Base-by-base conservation (phyloP, 257 asterid species). In the Rubia yunnanensis region DNA sequence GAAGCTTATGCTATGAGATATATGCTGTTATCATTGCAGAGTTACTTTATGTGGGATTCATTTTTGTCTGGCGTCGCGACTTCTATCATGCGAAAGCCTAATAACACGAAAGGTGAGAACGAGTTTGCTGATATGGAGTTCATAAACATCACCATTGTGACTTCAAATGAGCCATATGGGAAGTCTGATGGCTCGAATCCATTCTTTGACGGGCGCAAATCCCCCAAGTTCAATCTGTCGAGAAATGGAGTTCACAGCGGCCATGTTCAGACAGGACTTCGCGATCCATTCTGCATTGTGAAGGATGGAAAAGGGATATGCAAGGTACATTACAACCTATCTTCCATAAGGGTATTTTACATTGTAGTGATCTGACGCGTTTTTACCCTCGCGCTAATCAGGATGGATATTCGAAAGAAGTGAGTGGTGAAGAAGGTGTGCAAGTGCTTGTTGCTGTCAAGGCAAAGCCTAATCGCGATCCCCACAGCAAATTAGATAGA, bases 31-130 rank as follows among this genome's bases (percentile, higher is more conserved):
- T 63, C 56, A 17, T 32, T 23, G 70, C 95, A 91, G 98, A 85
- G 88, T 77, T 88, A 80, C 76, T 91, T 80, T 64, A 86, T 88
- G 95, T 88, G 98, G 98, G 98, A 91, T 46, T 83, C 96, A 0
- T 83, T 91, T 64, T 55, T 81, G 54, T 70, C 92, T 1, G 94
- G 96, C 13, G 86, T 91, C 66, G 98, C 98, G 15, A 76, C 96
- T 74, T 91, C 98, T 20, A 86, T 82, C 10, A 86, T 91, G 95
- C 81, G 75, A 7, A 81, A 76, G 39, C 66, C 64, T 6, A 64
- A 79, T 27, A 79, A 80, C 75, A 53, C 3, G 23, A 60, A 70
- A 14, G 95, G 95, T 26, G 84, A 85, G 69, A 91, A 88, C 63
- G 95, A 85, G 57, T 91, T 86, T 74, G 95, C 98, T 4, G 87